These are phyloP conservation scores for Xylariaceae sp. DNA, from an alignment of 2,329 filamentous ascomycete species.

Conservation along the genomic window DNA sequence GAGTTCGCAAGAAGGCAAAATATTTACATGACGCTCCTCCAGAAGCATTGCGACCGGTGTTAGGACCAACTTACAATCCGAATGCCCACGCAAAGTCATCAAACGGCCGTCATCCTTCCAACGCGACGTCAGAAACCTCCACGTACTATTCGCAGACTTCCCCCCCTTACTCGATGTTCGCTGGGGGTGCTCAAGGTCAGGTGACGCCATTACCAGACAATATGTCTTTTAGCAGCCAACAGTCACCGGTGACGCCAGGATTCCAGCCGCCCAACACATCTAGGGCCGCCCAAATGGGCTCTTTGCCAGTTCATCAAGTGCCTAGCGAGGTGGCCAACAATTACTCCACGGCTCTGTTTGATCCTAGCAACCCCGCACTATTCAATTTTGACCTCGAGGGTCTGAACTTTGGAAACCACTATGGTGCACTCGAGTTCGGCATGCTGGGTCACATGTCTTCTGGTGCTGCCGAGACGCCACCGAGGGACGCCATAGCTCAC, in stretches of 20 bases:
- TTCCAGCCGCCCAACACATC: slow-evolving; percentile 63
- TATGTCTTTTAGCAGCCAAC: slow-evolving; percentile 63
- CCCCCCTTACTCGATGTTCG: slow-evolving; percentile 55
- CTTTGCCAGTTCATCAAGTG: slow-evolving; percentile 53
- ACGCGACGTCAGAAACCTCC: slow-evolving; percentile 49
- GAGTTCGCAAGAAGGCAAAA: slow-evolving; percentile 97
- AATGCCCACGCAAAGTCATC: slow-evolving; percentile 50
- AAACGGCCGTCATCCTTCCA: slow-evolving; percentile 52
- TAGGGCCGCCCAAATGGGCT: slow-evolving; percentile 45
- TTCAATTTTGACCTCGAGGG: slow-evolving; percentile 97
- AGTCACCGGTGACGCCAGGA: slow-evolving; percentile 74
- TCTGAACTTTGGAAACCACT: slow-evolving; percentile 94
- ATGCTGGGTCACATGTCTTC: slow-evolving; percentile 97
- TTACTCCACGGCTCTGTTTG: slow-evolving; percentile 69
- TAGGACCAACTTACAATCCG: slow-evolving; percentile 71
- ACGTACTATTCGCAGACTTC: slow-evolving; percentile 53
- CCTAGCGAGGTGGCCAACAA: slow-evolving; percentile 49
- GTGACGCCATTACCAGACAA: slow-evolving; percentile 51
- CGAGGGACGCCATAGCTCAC: slow-evolving; percentile 61
- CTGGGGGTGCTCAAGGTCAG: slow-evolving; percentile 46
- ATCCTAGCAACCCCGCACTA: slow-evolving; percentile 86
- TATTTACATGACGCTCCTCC: slow-evolving; percentile 96
- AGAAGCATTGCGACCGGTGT: slow-evolving; percentile 84
- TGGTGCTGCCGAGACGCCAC: slow-evolving; percentile 79
- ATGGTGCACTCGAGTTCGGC: slow-evolving; percentile 91